Conservation (phyloP, 176 grass and related monocot species). For the Alloteropsis semialata region DNA sequence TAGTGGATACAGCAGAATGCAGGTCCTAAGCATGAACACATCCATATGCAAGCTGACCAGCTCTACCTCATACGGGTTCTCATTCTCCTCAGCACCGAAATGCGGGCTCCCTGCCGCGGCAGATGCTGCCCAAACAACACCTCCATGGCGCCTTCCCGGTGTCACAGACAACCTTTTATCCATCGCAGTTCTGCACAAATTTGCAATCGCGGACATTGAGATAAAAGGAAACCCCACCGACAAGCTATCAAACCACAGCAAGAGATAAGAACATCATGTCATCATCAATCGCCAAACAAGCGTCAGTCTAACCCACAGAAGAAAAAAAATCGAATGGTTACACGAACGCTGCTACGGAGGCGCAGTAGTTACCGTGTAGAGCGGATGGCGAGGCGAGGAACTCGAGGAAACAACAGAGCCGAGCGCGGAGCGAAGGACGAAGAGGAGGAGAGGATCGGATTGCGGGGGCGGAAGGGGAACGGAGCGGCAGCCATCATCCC, state of each 20-base stretch:
- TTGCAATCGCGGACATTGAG: background rate
- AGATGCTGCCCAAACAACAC: constrained; percentile 32
- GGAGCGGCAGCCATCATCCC: background rate
- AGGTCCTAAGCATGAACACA: background rate
- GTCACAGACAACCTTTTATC: constrained; percentile 10
- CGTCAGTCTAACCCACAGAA: background rate
- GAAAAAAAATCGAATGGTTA: background rate
- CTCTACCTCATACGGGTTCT: constrained; percentile 56
- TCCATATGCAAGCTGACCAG: background rate
- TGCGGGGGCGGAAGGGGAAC: background rate
- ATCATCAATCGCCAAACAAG: background rate
- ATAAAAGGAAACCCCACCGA: background rate
- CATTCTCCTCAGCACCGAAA: constrained; percentile 34
- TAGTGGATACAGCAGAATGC: background rate
- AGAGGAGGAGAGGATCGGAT: background rate
- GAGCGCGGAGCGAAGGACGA: background rate
- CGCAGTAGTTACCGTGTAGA: background rate
- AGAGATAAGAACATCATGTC: background rate
- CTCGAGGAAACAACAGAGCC: background rate
- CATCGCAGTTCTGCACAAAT: background rate
- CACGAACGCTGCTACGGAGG: background rate
- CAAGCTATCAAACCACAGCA: background rate
- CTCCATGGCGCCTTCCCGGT: constrained; percentile 15
- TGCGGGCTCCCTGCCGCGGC: constrained; percentile 37
- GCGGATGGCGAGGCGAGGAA: background rate